These are phyloP conservation scores for Lomentospora prolificans DNA, from an alignment of 2,329 filamentous ascomycete genomes.

Conservation along the genomic window DNA sequence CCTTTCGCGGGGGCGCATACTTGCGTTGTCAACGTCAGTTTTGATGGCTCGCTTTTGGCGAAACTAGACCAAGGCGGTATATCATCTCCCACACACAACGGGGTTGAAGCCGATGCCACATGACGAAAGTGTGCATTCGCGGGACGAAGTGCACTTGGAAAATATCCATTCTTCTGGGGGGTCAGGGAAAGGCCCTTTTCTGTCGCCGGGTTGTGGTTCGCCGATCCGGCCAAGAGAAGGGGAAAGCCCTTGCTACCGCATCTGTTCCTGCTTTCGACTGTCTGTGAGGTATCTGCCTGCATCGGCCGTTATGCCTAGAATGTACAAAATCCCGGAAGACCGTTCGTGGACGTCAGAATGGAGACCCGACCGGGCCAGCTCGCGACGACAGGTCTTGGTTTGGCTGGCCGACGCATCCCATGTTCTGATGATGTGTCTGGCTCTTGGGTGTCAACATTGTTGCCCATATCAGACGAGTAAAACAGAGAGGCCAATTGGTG, in stretches of 20 bases:
- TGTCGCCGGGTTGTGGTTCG: background rate
- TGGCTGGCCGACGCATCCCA: too few relatives aligned
- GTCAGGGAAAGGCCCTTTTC: background rate
- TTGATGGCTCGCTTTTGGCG: too few relatives aligned
- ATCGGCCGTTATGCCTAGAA: background rate
- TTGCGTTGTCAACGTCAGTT: too few relatives aligned
- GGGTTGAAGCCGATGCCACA: background rate
- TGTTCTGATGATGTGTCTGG: too few relatives aligned
- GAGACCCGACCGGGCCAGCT: background rate
- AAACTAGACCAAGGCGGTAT: background rate
- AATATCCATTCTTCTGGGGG: background rate
- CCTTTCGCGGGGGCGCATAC: background rate
- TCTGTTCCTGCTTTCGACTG: background rate
- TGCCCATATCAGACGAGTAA: too few relatives aligned
- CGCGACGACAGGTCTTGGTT: background rate
- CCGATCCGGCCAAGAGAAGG: background rate
- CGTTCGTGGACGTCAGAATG: background rate
- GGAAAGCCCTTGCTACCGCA: background rate
- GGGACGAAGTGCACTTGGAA: background rate
- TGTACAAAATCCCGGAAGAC: background rate
- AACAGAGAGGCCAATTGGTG: too few relatives aligned
- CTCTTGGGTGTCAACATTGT: too few relatives aligned
- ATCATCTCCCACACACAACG: background rate
- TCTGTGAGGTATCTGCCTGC: constrained; percentile 2
- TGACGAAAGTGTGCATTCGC: background rate